Evolutionary conservation across 805 yeast genomes (phyloP), one percentile per base, ranked within the genome.

Genomic region (Suhomyces sp.): DNA sequence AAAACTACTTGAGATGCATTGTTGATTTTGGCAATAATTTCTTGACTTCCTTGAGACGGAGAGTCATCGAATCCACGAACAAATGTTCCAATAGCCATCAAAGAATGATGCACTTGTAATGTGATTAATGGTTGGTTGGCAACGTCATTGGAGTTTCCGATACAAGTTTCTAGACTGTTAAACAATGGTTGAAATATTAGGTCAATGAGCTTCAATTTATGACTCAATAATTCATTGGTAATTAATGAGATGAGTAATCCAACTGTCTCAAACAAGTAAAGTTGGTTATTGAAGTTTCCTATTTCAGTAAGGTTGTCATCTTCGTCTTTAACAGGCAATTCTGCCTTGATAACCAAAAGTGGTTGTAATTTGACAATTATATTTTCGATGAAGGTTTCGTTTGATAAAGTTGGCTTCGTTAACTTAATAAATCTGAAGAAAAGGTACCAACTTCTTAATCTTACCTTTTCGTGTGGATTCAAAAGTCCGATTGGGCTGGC

Each of bases 11-110:
- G 88, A 0, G 95, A 81, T 5, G 87, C 82, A 46, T 78, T 77
- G 36, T 74, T 68, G 49, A 87, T 54, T 35, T 64, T 64, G 10
- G 43, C 46, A 5, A 74, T 70, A 12, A 77, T 51, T 27, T 66
- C 71, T 14, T 58, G 46, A 5, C 68, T 47, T 34, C 53, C 57
- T 34, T 58, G 60, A 26, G 58, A 59, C 25, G 61, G 63, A 24
- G 52, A 51, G 26, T 63, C 70, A 38, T 83, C 93, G 50, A 84
- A 79, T 4, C 98, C 98, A 54, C 93, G 77, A 3, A 88, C 83
- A 51, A 90, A 73, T 0, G 96, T 87, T 28, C 96, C 97, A 28
- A 91, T 77, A 0, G 96, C 90, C 79, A 87, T 77, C 31, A 93
- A 63, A 21, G 81, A 74, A 55, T 91, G 97, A 57, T 93, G 96